These are phyloP conservation scores for Hypoxylon fuscum DNA, from an alignment of 495 filamentous ascomycete species.

Conservation along the genomic window DNA sequence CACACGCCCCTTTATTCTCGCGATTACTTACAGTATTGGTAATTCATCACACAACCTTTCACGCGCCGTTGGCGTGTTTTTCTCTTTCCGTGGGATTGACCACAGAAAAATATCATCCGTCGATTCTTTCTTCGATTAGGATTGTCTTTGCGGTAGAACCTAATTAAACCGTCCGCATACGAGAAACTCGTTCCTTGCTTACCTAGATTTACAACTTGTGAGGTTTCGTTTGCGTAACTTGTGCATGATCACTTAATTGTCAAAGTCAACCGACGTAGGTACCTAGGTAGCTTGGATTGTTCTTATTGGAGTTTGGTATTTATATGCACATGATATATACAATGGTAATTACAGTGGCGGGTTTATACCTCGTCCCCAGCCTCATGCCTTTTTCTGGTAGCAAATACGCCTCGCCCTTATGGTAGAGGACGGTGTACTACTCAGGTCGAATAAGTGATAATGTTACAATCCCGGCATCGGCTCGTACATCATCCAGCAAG, in stretches of 20 bases:
- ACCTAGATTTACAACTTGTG: not conserved
- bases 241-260: not conserved
- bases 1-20: conserved; percentile 6
- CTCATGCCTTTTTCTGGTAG: not conserved
- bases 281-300: not conserved
- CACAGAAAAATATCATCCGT: no score
- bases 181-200: not conserved
- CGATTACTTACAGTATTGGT: conserved; percentile 7
- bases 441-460: conserved; percentile 22
- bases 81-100: no score
- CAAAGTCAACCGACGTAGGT: not conserved
- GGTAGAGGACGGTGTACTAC: conserved; percentile 50
- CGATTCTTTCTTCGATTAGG: no score
- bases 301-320: conserved; percentile 4
- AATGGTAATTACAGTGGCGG: conserved; percentile 21
- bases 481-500: conserved; percentile 17
- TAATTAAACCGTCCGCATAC: conserved; percentile 14
- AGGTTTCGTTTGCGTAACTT: not conserved
- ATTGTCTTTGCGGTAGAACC: conserved; percentile 12
- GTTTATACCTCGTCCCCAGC: conserved; percentile 15
- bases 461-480: conserved; percentile 19
- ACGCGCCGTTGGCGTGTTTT: no score
- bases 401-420: conserved; percentile 46
- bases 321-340: conserved; percentile 27
- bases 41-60: conserved; percentile 11